Percentiles rank a stretch among this genome's conserved stretches.
These are phyloP conservation scores for Akanthomyces lecanii DNA, from an alignment of 2,329 filamentous ascomycete genomes.

Conservation along the genomic window DNA sequence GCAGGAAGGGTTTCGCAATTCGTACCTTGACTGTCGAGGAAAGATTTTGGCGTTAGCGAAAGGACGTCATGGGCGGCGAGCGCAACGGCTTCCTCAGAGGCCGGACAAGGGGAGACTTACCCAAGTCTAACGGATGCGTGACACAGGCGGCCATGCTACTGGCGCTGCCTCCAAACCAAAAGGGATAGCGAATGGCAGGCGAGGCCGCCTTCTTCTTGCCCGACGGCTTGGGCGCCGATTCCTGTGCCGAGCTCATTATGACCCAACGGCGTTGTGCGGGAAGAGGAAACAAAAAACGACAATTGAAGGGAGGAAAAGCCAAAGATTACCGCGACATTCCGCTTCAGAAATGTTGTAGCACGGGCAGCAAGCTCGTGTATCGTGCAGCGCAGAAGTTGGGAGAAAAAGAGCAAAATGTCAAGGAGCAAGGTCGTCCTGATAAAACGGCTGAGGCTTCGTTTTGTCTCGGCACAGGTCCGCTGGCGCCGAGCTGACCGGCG, in stretches of 20 bases:
- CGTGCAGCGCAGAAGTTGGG: not conserved
- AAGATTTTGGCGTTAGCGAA: conserved; percentile 23
- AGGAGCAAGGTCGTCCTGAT: not conserved
- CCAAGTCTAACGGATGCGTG: conserved; percentile 88
- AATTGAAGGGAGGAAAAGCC: not conserved
- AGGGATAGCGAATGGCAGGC: conserved; percentile 59
- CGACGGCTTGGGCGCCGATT: conserved; percentile 21
- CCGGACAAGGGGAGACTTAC: conserved; percentile 47
- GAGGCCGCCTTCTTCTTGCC: conserved; percentile 35
- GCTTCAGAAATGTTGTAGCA: not conserved
- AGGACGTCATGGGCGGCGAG: not conserved
- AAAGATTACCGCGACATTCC: conserved; percentile 13
- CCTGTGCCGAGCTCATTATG: conserved; percentile 14
- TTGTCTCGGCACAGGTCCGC: conserved; percentile 13
- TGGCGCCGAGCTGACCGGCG: conserved; percentile 9
- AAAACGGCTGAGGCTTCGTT: not conserved
- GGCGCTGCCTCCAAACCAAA: conserved; percentile 96
- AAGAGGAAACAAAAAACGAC: not conserved
- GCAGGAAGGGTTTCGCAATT: not conserved
- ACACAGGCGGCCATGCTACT: conserved; percentile 87
- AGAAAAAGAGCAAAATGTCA: not conserved
- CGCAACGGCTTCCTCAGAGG: not conserved
- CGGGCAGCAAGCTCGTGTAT: not conserved
- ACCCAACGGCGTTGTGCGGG: not conserved
- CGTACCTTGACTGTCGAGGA: conserved; percentile 47